Percentiles rank a stretch among this genome's conserved stretches.
phyloP scores from a whole-genome alignment of 352 stramenopile genomes.

The Saprolegnia parasitica region DNA sequence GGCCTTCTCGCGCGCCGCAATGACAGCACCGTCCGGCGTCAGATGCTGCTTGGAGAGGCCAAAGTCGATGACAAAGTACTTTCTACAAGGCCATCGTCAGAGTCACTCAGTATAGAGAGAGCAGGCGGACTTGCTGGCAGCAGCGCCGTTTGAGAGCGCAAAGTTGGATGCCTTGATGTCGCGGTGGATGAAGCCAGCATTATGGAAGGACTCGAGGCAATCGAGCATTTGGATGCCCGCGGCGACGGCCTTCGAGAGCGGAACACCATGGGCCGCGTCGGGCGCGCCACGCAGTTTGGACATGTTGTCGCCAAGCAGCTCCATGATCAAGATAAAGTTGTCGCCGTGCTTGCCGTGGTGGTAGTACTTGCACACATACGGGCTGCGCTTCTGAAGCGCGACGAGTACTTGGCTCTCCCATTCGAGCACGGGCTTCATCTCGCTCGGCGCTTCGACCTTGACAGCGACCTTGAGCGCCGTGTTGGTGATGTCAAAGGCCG shows the following conservation, averaged over 20 bases:
- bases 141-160: conserved; percentile 46
- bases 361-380: conserved; percentile 79
- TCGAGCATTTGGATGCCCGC: conserved; percentile 82
- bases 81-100: conserved; percentile 34
- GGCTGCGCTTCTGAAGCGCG: conserved; percentile 66
- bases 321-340: conserved; percentile 84
- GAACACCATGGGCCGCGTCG: conserved; percentile 74
- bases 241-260: conserved; percentile 57
- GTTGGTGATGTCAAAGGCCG: conserved; percentile 63
- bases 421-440: conserved; percentile 83
- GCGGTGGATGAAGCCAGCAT: conserved; percentile 79
- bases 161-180: conserved; percentile 90
- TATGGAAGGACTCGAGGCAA: conserved; percentile 82
- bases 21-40: conserved; percentile 52
- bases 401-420: conserved; percentile 87
- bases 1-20: conserved; percentile 52
- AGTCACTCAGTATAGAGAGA: background rate
- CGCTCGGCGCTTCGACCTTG: conserved; percentile 81
- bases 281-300: conserved; percentile 78
- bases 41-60: conserved; percentile 75
- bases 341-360: conserved; percentile 82
- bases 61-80: conserved; percentile 83
- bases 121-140: conserved; percentile 35
- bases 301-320: conserved; percentile 84
- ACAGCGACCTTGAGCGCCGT: conserved; percentile 71